Evolutionary conservation across 352 stramenopile genomes (phyloP), one percentile per base, ranked within the genome.

Genomic region (Globisporangium spinosum): DNA sequence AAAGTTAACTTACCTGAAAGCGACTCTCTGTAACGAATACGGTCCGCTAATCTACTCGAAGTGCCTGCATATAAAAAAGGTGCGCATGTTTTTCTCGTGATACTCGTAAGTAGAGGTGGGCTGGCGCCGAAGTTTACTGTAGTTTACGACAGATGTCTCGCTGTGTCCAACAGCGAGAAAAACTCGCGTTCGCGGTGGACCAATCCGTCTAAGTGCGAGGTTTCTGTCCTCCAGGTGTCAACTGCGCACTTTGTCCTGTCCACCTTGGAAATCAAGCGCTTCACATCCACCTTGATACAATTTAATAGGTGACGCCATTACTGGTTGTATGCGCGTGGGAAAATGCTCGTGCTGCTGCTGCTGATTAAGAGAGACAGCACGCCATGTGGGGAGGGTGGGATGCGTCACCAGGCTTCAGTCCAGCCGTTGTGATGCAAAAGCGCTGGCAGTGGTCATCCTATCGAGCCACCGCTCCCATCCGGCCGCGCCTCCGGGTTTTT

Each of bases 181-280:
- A 61, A 29, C 55, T 43, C 10, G 34, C 20, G 17, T 15, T 23
- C 29, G 43, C 43, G 43, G 20, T 49, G 57, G 25, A 25, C 57
- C n/a, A 34, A 45, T 47, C 25, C 60, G 60, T 32, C 1, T 7
- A 62, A 51, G 32, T 51, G 7, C 22, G 23, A 59, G 25, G 35
- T 35, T 9, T 58, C 13, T 32, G 23, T 58, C 23, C 53, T 58
- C 51, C 29, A 13, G 7, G 25, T 58, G 58, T 64, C 40, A 45
- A 56, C 40, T 64, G 58, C 58, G 60, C 60, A 65, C 60, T 58
- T 65, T 60, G 22, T 34, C 43, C 15, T 51, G 43, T 51, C 43
- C 43, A 51, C 17, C 43, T 51, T 17, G 5, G 22, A 51, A 22
- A 51, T 22, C 43, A 51, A n/a, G 17, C 5, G 6, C 17, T 51